These are phyloP conservation scores for Ogataea trehalophila DNA, from an alignment of 805 yeast species.

Conservation along the genomic window DNA sequence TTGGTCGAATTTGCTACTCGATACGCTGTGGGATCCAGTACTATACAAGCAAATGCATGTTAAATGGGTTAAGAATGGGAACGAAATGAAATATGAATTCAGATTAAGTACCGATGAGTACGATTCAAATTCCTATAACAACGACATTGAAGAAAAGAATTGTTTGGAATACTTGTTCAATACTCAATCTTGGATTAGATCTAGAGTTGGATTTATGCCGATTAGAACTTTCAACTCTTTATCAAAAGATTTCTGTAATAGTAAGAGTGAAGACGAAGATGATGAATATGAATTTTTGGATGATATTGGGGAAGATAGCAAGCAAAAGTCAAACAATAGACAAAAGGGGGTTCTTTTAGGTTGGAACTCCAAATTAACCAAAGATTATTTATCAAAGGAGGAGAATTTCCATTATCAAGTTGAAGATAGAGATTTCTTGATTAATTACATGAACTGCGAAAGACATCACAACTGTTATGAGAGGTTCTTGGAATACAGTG, in stretches of 20 bases:
- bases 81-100: conserved; percentile 24
- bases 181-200: conserved; percentile 36
- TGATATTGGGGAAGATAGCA: neutral
- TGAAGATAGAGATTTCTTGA: conserved; percentile 33
- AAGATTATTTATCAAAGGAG: conserved; percentile 15
- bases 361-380: conserved; percentile 10
- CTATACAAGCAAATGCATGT: conserved; percentile 33
- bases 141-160: conserved; percentile 35
- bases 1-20: conserved; percentile 35
- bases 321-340: conserved; percentile 24
- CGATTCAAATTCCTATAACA: conserved; percentile 32
- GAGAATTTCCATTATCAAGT: conserved; percentile 33
- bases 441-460: conserved; percentile 38
- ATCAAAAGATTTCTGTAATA: conserved; percentile 35
- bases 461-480: conserved; percentile 36
- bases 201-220: conserved; percentile 37
- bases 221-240: conserved; percentile 33
- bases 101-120: conserved; percentile 24
- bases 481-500: conserved; percentile 33
- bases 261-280: conserved; percentile 23
- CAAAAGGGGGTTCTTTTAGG: conserved; percentile 21
- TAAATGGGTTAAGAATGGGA: conserved; percentile 27
- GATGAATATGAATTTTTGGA: conserved; percentile 12
- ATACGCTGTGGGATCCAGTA: conserved; percentile 38
- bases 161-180: conserved; percentile 35